Evolutionary conservation across 2,329 filamentous ascomycete genomes (phyloP), one percentile per base, ranked within the genome.

Genomic region (Ceratocystis eucalypticola): DNA sequence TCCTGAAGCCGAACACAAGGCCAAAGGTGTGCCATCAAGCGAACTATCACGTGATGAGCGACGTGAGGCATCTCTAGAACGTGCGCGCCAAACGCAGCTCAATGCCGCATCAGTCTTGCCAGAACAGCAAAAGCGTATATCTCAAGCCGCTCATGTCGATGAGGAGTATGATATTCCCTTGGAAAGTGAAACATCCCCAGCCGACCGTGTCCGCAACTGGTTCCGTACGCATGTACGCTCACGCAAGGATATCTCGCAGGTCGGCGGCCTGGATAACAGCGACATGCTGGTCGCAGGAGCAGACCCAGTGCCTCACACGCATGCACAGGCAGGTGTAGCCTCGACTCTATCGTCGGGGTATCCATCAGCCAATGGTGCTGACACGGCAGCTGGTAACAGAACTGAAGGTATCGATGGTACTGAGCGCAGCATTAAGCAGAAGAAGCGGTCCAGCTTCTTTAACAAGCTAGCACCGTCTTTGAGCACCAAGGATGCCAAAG

Each of bases 131-230:
- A 45, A 45, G 37, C 50, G 53, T 37, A 20, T 22, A 10, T 10
- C 61, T n/a, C 61, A 20, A 6, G 15, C 45, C 3, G 50, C 30
- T 15, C 20, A 20, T 6, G 20, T 10, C 62, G 41, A 37, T 8
- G 45, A 62, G 28, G 46, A 62, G 2, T 48, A 45, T 5, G 62
- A 65, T 28, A 66, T 68, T 12, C 66, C 64, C 12, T 48, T 53
- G 4, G 61, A 65, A 30, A 59, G 25, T 25, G 66, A 62, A 22
- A 28, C 64, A 3, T 66, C 64, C 6, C 59, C 66, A 7, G 64
- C 64, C n/a, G 66, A 66, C 50, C 61, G 50, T 10, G 64, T 68
- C 22, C 64, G 66, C 50, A 48, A 55, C 8, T 68, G 66, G 66
- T 64, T 68, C 50, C 50, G 50, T 28, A 41, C 55, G 8, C 64